phyloP scores from a whole-genome alignment of 2,329 filamentous ascomycete genomes.

The Curvularia lunata region DNA sequence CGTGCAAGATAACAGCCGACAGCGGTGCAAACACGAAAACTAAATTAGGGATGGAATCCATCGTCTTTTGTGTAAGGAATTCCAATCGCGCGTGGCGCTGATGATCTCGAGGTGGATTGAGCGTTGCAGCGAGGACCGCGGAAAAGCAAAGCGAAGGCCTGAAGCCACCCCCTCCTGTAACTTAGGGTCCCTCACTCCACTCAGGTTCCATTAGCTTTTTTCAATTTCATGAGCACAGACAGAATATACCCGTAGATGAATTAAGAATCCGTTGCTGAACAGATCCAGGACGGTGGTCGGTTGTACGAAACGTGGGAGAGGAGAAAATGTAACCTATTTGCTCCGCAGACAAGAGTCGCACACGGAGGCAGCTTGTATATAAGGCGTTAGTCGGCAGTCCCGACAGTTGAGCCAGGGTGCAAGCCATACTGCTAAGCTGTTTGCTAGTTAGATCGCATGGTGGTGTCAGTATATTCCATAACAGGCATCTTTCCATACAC shows the following conservation, averaged over 20 bases:
- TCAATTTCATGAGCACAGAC: no score
- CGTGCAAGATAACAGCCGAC: constrained; percentile 22
- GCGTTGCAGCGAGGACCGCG: not conserved
- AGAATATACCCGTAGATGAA: not conserved
- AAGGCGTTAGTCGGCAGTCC: constrained; percentile 3
- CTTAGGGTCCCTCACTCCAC: not conserved
- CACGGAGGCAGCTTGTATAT: constrained; percentile 4
- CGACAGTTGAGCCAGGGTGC: not conserved
- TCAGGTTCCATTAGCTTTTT: not conserved
- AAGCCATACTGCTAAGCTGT: not conserved
- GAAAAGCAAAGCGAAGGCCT: not conserved
- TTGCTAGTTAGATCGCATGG: not conserved
- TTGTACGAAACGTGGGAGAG: constrained; percentile 16
- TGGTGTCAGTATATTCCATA: constrained; percentile 2
- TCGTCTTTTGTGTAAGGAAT: constrained; percentile 1
- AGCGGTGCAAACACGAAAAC: constrained; percentile 14
- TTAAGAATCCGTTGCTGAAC: not conserved
- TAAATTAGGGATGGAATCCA: constrained; percentile 12
- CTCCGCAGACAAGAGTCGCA: constrained; percentile 8
- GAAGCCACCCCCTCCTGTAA: not conserved
- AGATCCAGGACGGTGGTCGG: not conserved
- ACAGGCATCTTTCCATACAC: constrained; percentile 8
- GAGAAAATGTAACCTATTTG: constrained; percentile 4
- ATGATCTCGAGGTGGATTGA: not conserved
- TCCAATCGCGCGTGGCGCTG: not conserved